phyloP scores from a whole-genome alignment of 164 flowering plant genomes.

The Chloranthus sessilifolius region DNA sequence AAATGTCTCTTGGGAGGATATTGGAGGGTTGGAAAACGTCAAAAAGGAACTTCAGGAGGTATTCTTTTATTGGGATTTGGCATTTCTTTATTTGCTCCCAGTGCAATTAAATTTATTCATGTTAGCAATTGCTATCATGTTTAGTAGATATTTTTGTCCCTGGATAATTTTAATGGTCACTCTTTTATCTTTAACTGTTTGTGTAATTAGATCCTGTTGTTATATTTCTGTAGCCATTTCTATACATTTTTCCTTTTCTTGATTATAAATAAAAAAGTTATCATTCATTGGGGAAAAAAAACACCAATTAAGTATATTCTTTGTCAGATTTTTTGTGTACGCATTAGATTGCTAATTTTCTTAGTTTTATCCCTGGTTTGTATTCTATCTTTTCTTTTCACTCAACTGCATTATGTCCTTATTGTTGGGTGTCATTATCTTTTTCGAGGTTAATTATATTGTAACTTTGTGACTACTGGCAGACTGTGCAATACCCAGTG shows the following conservation, averaged over 20 bases:
- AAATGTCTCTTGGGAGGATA: conserved; percentile 65
- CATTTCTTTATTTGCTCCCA: not conserved
- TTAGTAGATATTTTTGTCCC: not conserved
- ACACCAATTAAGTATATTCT: too few species aligned
- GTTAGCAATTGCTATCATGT: not conserved
- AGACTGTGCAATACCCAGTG: conserved; percentile 80
- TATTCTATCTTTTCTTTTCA: too few species aligned
- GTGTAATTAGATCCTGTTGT: not conserved
- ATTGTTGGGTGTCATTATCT: too few species aligned
- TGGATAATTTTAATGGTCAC: not conserved
- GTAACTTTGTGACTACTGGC: conserved; percentile 10
- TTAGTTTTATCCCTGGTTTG: too few species aligned
- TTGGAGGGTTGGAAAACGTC: conserved; percentile 68
- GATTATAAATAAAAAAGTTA: too few species aligned
- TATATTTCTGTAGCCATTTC: not conserved
- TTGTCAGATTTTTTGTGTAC: too few species aligned
- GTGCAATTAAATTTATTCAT: too few species aligned
- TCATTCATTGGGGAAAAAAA: too few species aligned
- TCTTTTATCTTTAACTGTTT: too few species aligned
- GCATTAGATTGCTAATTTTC: too few species aligned
- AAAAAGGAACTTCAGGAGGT: conserved; percentile 53
- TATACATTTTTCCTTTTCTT: not conserved
- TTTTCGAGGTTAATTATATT: too few species aligned
- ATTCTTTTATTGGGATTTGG: not conserved
- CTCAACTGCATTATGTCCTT: too few species aligned